Evolutionary conservation across 2,329 filamentous ascomycete genomes (phyloP), one percentile per base, ranked within the genome.

Genomic region (Cyclaneusma minus): DNA sequence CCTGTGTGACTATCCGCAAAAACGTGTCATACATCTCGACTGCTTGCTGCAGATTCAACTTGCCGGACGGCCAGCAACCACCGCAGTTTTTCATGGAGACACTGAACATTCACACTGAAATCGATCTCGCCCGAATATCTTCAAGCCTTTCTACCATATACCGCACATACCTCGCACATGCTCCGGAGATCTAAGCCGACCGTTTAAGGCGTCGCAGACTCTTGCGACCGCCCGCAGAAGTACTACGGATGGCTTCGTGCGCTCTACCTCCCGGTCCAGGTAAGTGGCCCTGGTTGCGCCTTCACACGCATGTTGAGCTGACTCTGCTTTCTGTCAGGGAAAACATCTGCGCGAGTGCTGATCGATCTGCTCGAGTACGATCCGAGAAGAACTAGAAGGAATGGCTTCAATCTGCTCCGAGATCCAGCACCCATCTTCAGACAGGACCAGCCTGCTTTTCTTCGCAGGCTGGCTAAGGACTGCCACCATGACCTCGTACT

Each of bases 401-500:
- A 27, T 16, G 58, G 56, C 29, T 57, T 56, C 35, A 44, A 49
- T 20, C 47, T 75, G 26, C 60, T 80, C 24, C 60, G 63, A 21
- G 60, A 69, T 32, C 50, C 62, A 13, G 64, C 70, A 22, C 65
- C 64, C 5, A 55, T 59, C n/a, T 64, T 59, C 29, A 42, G 45
- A 30, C 45, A 46, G 5, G 32, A 30, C 13, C 31, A 32, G 19
- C 23, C 31, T 5, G 29, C 38, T 15, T 33, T 36, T 16, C 31
- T 36, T 11, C 46, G 48, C n/a, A 44, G 39, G 13, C 41, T 49
- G 38, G 23, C 45, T 41, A 24, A 27, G 17, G 62, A 61, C 34
- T 78, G 73, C 45, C 56, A 53, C 28, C 75, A 81, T 50, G 50
- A 54, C 15, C 69, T 76, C 42, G 54, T 60, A 22, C 53, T 53